These are phyloP conservation scores for Exophiala bonariae DNA, from an alignment of 2,329 filamentous ascomycete species.

Conservation along the genomic window DNA sequence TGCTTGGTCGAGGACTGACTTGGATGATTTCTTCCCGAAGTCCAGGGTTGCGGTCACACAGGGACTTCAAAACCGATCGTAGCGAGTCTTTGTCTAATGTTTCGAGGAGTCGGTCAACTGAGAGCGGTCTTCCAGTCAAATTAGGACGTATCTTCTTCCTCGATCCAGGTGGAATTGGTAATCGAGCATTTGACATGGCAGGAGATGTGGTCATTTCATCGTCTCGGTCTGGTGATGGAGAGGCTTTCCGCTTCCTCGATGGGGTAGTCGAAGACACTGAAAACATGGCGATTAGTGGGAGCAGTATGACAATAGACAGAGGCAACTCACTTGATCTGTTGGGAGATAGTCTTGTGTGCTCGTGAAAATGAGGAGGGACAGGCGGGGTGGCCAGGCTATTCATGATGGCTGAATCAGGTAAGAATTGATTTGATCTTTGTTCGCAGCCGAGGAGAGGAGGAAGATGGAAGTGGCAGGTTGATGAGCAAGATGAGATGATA, in stretches of 20 bases:
- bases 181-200: conserved; percentile 73
- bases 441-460: neutral
- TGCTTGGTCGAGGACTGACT: conserved; percentile 82
- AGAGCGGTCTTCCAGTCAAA: conserved; percentile 64
- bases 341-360: conserved; percentile 60
- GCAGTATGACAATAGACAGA: conserved; percentile 1
- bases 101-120: conserved; percentile 80
- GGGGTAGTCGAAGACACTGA: conserved; percentile 37
- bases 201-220: conserved; percentile 85
- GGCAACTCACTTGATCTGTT: conserved; percentile 56
- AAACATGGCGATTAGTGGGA: too few species aligned
- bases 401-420: conserved; percentile 45
- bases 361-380: conserved; percentile 64
- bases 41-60: conserved; percentile 86
- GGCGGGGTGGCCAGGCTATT: conserved; percentile 61
- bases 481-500: conserved; percentile 1
- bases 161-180: conserved; percentile 67
- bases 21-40: conserved; percentile 82
- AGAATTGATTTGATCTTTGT: neutral
- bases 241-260: conserved; percentile 78
- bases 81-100: conserved; percentile 85
- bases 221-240: conserved; percentile 45
- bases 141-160: conserved; percentile 69
- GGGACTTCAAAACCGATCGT: conserved; percentile 79
- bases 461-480: neutral